phyloP scores from a whole-genome alignment of 2,329 filamentous ascomycete genomes.

The Cladosporium halotolerans region DNA sequence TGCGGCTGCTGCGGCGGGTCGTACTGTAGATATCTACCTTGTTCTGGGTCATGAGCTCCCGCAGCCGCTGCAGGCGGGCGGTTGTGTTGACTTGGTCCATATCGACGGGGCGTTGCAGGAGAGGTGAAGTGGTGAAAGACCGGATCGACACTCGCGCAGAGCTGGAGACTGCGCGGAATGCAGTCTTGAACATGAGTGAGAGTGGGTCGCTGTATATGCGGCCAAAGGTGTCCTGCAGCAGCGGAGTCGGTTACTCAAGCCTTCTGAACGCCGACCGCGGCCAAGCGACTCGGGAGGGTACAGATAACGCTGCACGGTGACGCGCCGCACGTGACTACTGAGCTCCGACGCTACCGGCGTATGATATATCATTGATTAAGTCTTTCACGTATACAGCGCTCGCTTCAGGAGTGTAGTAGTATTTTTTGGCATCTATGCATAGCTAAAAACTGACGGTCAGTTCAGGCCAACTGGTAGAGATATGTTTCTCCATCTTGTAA shows the following conservation, averaged over 20 bases:
- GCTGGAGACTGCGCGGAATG: conserved; percentile 2
- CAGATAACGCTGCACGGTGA: no score
- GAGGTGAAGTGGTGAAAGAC: conserved; percentile 19
- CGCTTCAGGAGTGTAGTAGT: no score
- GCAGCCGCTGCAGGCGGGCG: conserved; percentile 66
- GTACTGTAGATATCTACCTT: conserved; percentile 89
- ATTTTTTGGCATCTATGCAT: no score
- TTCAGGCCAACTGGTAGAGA: no score
- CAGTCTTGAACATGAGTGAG: conserved; percentile 8
- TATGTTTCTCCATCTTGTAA: no score
- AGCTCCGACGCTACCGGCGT: no score
- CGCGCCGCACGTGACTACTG: no score
- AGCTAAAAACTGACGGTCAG: no score
- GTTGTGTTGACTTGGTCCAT: conserved; percentile 80
- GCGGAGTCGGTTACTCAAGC: background rate
- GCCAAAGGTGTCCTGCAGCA: background rate
- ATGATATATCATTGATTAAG: no score
- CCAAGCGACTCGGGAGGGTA: no score
- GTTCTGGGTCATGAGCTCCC: conserved; percentile 78
- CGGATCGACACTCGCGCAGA: conserved; percentile 7
- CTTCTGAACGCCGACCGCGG: background rate
- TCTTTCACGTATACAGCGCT: no score
- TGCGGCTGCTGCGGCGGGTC: conserved; percentile 11
- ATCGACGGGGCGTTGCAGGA: conserved; percentile 31
- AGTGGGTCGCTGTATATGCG: background rate